Evolutionary conservation across 495 filamentous ascomycete species (phyloP).

Genomic region (Glutinoglossum americanum): DNA sequence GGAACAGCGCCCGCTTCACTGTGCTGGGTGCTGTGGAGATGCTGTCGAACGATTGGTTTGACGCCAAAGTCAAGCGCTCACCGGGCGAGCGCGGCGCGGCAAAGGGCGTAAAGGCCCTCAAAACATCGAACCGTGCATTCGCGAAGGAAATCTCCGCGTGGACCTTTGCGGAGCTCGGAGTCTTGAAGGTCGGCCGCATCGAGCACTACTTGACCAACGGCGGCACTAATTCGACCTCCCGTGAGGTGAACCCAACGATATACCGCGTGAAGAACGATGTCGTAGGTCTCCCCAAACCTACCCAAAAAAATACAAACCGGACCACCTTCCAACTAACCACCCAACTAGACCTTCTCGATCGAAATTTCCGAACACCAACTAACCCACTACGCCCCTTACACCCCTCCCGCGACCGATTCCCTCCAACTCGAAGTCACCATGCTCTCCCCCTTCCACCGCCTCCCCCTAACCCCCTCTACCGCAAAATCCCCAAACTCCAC

Average conservation of each 20-base stretch:
- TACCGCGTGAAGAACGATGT: conserved; percentile 96
- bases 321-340: conserved; percentile 1
- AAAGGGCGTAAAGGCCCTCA: conserved; percentile 27
- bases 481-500: conserved; percentile 41
- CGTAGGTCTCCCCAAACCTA: conserved; percentile 33
- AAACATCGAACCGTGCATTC: conserved; percentile 66
- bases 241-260: conserved; percentile 56
- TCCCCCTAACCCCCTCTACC: conserved; percentile 40
- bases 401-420: conserved; percentile 39
- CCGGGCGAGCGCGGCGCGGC: conserved; percentile 17
- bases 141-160: conserved; percentile 63
- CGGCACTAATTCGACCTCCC: conserved; percentile 17
- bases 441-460: conserved; percentile 95
- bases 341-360: conserved; percentile 65
- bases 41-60: conserved; percentile 79
- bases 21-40: conserved; percentile 72
- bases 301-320: conserved; percentile 6
- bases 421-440: conserved; percentile 95
- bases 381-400: conserved; percentile 52
- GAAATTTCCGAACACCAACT: conserved; percentile 65
- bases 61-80: conserved; percentile 47
- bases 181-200: conserved; percentile 65
- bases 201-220: conserved; percentile 52
- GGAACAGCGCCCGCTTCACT: conserved; percentile 80
- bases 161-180: conserved; percentile 87